Percentiles rank a stretch among this genome's conserved stretches.
These are phyloP conservation scores for Cymbopogon citratus DNA, from an alignment of 176 grass and related monocot genomes.

Conservation along the genomic window DNA sequence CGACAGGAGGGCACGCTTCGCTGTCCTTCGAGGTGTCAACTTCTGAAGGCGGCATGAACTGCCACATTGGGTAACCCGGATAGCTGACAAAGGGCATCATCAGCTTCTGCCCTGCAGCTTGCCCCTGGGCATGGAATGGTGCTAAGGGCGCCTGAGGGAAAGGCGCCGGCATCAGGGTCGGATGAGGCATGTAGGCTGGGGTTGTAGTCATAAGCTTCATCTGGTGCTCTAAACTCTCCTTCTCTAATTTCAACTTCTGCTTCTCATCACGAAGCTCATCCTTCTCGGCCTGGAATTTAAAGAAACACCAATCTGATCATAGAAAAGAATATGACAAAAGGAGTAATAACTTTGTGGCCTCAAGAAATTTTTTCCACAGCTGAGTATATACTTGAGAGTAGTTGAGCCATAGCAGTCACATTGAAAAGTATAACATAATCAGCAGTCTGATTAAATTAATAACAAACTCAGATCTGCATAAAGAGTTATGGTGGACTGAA, in stretches of 20 bases:
- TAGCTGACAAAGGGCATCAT: constrained; percentile 65
- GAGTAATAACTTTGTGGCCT: neutral
- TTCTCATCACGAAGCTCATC: constrained; percentile 80
- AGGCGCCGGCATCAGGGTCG: constrained; percentile 46
- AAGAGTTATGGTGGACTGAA: neutral
- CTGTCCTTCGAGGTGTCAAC: constrained; percentile 65
- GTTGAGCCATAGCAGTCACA: neutral
- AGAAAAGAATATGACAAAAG: neutral
- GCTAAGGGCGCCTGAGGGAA: constrained; percentile 38
- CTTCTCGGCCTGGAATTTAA: constrained; percentile 58
- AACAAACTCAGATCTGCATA: neutral
- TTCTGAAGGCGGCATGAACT: constrained; percentile 66
- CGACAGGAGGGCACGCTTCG: constrained; percentile 60
- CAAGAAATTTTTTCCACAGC: neutral
- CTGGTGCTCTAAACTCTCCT: constrained; percentile 59
- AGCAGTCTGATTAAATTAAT: neutral
- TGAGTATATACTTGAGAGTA: neutral
- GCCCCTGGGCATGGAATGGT: constrained; percentile 48
- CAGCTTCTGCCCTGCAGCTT: constrained; percentile 49
- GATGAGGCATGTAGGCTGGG: constrained; percentile 55
- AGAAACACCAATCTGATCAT: neutral
- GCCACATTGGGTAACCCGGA: constrained; percentile 64
- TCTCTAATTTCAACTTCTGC: constrained; percentile 61
- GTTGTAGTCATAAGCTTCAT: constrained; percentile 51
- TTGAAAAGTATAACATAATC: neutral